phyloP scores from a whole-genome alignment of 1,139 yeast species.

The Blastobotrys arbuscula region DNA sequence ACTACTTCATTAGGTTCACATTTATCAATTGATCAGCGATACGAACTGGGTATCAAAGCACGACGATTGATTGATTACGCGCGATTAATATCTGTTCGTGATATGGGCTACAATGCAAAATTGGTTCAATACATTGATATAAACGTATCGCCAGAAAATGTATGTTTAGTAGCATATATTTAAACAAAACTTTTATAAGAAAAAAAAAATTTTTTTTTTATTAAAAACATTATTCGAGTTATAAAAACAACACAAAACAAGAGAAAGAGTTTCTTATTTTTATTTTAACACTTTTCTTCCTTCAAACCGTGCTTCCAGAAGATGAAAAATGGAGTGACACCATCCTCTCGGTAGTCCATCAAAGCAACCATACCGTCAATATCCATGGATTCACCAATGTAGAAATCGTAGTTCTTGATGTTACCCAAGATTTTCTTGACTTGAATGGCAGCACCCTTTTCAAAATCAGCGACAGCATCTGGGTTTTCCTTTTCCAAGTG shows the following conservation, averaged over 20 bases:
- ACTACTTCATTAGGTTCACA: conserved; percentile 41
- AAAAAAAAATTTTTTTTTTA: conserved; percentile 1
- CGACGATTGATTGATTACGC: conserved; percentile 66
- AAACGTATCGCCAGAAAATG: conserved; percentile 65
- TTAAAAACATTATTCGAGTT: not conserved
- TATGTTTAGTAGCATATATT: conserved; percentile 39
- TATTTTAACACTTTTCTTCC: conserved; percentile 53
- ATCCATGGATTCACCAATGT: conserved; percentile 99
- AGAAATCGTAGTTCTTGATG: conserved; percentile 99
- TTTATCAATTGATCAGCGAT: not conserved
- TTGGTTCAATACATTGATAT: conserved; percentile 55
- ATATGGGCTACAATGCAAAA: conserved; percentile 36
- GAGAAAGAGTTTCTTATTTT: too few relatives aligned
- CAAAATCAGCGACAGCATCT: conserved; percentile 78
- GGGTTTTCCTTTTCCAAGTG: conserved; percentile 78
- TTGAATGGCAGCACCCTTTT: conserved; percentile 94
- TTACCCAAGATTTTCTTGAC: conserved; percentile 92
- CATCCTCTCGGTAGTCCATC: conserved; percentile 99
- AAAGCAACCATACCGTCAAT: conserved; percentile 98
- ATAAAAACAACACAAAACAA: not conserved
- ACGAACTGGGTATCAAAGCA: conserved; percentile 54
- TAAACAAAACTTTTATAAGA: not conserved
- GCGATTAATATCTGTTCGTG: conserved; percentile 44
- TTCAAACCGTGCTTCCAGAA: conserved; percentile 98
- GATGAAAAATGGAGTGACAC: conserved; percentile 94